phyloP scores from a whole-genome alignment of 31 red algal species.

The Endocladia muricata region DNA sequence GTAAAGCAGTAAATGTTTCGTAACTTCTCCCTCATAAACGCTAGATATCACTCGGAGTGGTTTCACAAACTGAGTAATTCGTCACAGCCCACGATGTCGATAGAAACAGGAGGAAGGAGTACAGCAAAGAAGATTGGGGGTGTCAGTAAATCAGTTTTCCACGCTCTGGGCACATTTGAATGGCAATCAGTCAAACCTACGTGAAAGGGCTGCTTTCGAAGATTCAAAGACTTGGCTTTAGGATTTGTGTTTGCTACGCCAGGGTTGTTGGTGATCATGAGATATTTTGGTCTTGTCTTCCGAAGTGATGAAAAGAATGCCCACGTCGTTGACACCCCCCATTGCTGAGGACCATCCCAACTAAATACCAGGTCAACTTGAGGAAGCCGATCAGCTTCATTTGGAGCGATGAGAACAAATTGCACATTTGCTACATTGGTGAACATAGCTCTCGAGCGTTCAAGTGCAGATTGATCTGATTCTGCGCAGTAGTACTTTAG shows the following conservation, averaged over 20 bases:
- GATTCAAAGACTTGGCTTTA: conserved; percentile 34
- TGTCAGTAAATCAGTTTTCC: not conserved
- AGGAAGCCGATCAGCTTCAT: conserved; percentile 40
- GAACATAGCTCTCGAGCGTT: conserved; percentile 23
- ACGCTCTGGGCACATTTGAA: not conserved
- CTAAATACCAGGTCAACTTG: conserved; percentile 54
- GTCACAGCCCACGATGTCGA: not conserved
- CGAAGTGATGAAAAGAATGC: conserved; percentile 51
- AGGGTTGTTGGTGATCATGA: conserved; percentile 67
- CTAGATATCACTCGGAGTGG: conserved; percentile 45
- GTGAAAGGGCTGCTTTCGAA: conserved; percentile 76
- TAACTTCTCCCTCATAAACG: conserved; percentile 24
- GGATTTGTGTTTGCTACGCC: conserved; percentile 26
- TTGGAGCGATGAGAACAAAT: conserved; percentile 39
- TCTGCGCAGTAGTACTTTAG: conserved; percentile 78
- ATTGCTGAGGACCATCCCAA: conserved; percentile 64
- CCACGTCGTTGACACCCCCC: conserved; percentile 63
- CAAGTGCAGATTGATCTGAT: not conserved
- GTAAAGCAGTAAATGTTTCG: conserved; percentile 56
- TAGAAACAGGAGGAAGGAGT: not conserved
- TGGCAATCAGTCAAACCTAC: conserved; percentile 24
- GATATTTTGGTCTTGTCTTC: conserved; percentile 32
- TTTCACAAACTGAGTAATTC: conserved; percentile 23
- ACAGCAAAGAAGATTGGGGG: not conserved
- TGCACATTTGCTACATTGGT: conserved; percentile 28